These are phyloP conservation scores for Hanseniaspora meyeri DNA, from an alignment of 805 yeast genomes.

Conservation along the genomic window DNA sequence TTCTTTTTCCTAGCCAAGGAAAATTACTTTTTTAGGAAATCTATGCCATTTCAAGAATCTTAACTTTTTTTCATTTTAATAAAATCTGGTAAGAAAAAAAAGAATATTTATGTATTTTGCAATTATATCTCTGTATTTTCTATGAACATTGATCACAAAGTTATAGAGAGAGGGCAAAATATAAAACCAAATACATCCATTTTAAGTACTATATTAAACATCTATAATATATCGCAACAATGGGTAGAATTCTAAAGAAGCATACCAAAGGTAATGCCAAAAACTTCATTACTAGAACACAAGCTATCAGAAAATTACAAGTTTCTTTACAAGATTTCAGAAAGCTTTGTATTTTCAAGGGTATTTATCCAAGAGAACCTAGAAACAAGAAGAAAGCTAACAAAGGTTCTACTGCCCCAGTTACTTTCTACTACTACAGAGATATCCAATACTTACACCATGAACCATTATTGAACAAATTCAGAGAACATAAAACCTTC, in stretches of 20 bases:
- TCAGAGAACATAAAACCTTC: slow-evolving; percentile 91
- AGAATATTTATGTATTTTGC: too few relatives aligned
- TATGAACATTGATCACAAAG: not conserved
- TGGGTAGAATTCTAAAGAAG: slow-evolving; percentile 60
- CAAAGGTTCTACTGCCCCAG: slow-evolving; percentile 94
- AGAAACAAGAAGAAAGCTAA: slow-evolving; percentile 91
- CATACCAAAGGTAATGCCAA: slow-evolving; percentile 80
- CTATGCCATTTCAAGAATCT: not conserved
- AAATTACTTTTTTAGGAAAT: not conserved
- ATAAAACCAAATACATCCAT: not conserved
- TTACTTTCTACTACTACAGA: slow-evolving; percentile 83
- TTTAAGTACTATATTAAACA: not conserved
- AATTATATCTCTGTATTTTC: not conserved
- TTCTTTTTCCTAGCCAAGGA: too few relatives aligned
- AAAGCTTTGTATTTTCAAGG: slow-evolving; percentile 93
- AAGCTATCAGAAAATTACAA: slow-evolving; percentile 84
- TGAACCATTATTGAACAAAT: slow-evolving; percentile 82
- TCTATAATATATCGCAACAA: slow-evolving; percentile 17
- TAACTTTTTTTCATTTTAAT: not conserved
- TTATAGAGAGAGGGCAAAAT: not conserved
- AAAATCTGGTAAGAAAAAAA: not conserved
- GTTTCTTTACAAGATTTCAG: slow-evolving; percentile 92
- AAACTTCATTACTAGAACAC: slow-evolving; percentile 85
- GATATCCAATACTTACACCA: slow-evolving; percentile 91
- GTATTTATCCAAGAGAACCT: slow-evolving; percentile 95